A percentile compares a stretch with the other conserved stretches of the same genome.
Evolutionary conservation across 129 eudicot species (phyloP).

Genomic region (Chrysanthemum seticuspe): DNA sequence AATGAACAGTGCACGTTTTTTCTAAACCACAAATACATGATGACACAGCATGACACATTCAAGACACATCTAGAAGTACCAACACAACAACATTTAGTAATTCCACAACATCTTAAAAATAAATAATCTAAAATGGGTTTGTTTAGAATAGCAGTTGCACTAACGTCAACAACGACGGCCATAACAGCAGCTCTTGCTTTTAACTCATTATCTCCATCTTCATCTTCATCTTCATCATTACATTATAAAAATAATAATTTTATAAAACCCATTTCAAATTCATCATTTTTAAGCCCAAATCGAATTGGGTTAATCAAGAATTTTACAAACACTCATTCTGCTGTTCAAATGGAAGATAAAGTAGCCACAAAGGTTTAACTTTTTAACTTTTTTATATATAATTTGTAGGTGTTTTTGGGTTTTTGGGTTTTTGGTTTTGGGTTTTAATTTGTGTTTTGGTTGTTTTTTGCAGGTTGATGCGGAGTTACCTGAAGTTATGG

Average conservation of each 20-base stretch:
- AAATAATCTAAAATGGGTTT: too few relatives aligned
- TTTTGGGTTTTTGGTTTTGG: not conserved
- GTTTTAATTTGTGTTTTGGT: not conserved
- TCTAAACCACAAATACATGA: too few relatives aligned
- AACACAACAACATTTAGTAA: too few relatives aligned
- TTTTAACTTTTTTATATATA: not conserved
- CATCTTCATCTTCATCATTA: not conserved
- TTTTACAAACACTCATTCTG: constrained; percentile 1
- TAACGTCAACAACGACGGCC: too few relatives aligned
- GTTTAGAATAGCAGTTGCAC: too few relatives aligned
- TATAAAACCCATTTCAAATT: not conserved
- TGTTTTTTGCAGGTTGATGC: not conserved
- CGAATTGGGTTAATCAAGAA: not conserved
- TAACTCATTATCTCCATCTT: too few relatives aligned
- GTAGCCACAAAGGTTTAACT: not conserved
- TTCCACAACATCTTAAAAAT: too few relatives aligned
- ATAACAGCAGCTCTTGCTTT: too few relatives aligned
- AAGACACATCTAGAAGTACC: too few relatives aligned
- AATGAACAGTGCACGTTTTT: too few relatives aligned
- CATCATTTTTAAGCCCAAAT: not conserved
- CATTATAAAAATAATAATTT: not conserved
- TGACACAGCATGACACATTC: too few relatives aligned
- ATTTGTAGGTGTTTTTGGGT: not conserved
- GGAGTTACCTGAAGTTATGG: constrained; percentile 10
- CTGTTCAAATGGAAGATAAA: constrained; percentile 7